Percentiles rank a stretch among this genome's conserved stretches.
These are phyloP conservation scores for Avicennia marina DNA, from an alignment of 257 asterid genomes.

Conservation along the genomic window DNA sequence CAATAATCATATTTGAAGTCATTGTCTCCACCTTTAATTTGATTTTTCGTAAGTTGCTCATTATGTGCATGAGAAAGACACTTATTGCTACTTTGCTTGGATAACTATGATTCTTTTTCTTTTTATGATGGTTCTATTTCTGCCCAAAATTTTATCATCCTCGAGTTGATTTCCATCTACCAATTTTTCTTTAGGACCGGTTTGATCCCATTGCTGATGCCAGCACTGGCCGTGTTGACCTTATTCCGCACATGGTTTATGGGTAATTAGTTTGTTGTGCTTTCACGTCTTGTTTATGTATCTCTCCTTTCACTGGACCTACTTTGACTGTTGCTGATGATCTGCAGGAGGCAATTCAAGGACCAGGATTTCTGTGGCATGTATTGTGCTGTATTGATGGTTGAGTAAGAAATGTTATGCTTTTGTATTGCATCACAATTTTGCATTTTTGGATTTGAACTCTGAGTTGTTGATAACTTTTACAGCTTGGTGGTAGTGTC, in stretches of 20 bases:
- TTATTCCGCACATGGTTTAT: slow-evolving; percentile 72
- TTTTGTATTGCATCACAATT: background rate
- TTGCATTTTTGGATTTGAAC: background rate
- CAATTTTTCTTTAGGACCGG: slow-evolving; percentile 50
- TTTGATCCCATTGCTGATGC: slow-evolving; percentile 82
- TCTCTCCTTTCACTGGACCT: background rate
- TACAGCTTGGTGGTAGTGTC: slow-evolving; percentile 67
- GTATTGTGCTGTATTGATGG: slow-evolving; percentile 61
- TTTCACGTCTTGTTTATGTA: background rate
- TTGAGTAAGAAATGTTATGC: slow-evolving; percentile 43
- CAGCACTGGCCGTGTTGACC: slow-evolving; percentile 57
- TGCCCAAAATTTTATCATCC: too few species aligned
- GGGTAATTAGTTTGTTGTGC: slow-evolving; percentile 55
- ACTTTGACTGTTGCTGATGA: slow-evolving; percentile 11
- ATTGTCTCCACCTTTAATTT: too few species aligned
- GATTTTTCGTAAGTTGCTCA: too few species aligned
- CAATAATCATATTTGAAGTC: too few species aligned
- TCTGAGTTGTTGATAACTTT: slow-evolving; percentile 7
- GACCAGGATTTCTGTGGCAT: slow-evolving; percentile 83
- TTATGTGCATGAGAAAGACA: too few species aligned
- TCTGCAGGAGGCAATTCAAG: slow-evolving; percentile 47
- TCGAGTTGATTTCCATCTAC: slow-evolving; percentile 17
- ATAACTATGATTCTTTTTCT: background rate
- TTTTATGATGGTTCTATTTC: background rate
- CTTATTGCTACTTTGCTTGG: too few species aligned